Conservation (phyloP, 2,329 filamentous ascomycete genomes). For the Microsporum audouinii region DNA sequence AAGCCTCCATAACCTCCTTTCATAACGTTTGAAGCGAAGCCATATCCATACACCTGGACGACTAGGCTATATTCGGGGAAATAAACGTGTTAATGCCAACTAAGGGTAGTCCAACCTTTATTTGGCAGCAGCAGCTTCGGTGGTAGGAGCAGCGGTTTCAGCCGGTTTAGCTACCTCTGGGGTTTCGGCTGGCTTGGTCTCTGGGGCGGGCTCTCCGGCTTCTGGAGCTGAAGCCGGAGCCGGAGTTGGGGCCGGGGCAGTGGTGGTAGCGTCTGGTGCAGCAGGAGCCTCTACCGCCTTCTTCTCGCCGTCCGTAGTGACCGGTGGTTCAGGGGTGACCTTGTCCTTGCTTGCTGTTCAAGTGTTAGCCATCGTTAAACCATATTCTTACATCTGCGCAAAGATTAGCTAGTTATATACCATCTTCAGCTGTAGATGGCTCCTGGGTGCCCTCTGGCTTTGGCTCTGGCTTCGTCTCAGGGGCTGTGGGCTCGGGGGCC, state of each 20-base stretch:
- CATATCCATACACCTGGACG: background rate
- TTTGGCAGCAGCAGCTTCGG: background rate
- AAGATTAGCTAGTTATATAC: conserved; percentile 13
- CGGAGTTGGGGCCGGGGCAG: conserved; percentile 7
- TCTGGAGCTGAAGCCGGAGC: conserved; percentile 8
- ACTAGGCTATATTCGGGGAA: background rate
- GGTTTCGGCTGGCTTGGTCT: background rate
- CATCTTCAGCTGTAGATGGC: background rate
- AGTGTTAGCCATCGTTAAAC: background rate
- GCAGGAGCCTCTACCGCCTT: background rate
- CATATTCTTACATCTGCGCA: background rate
- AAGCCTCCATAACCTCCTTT: background rate
- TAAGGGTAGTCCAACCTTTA: background rate
- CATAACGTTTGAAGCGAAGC: background rate
- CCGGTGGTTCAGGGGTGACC: background rate
- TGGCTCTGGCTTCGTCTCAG: conserved; percentile 11
- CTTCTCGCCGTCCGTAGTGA: background rate
- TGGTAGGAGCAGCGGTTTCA: conserved; percentile 2
- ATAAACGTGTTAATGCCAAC: background rate
- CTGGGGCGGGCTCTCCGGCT: conserved; percentile 5
- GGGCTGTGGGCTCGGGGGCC: conserved; percentile 11
- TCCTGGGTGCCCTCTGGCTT: conserved; percentile 21
- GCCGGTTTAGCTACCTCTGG: background rate
- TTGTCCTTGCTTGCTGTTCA: background rate
- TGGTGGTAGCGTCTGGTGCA: conserved; percentile 5